Base-by-base conservation (phyloP, 164 flowering plant species). In the Umbellularia californica region DNA sequence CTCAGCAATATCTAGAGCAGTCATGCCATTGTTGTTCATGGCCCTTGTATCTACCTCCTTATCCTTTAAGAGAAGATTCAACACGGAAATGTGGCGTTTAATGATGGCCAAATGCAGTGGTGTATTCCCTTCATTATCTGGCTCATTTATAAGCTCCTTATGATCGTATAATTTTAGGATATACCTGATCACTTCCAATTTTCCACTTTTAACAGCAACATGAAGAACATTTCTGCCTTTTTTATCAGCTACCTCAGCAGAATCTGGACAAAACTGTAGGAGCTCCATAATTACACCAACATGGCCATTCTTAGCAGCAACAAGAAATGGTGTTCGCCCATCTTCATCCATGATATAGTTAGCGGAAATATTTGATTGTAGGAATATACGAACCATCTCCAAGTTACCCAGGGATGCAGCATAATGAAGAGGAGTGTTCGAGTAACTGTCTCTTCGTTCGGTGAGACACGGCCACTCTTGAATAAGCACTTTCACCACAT, bases 21-120 rank as follows among this genome's bases (percentile, higher is more conserved):
- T 79, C 41, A 73, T 24, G 15, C 79, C 79, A 13, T 73, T 51
- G 12, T 70, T 47, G 24, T 79, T 76, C 50, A 58, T 50, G 2
- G 68, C 50, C 14, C 50, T 55, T 68, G 70, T 50, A 58, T 70
- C 52, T 10, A 76, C 71, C 22, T 50, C 55, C 5, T 58, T 17
- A 58, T 69, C 28, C 66, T 66, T 24, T 11, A 55, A 50, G n/a
- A 79, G 73, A 14, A 60, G 52, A 23, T 70, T 24, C n/a, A 76
- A 71, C 11, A 76, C 58, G 52, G 35, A 22, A 1, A 70, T 73
- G 64, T 72, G 70, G 69, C 63, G 70, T 35, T 65, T 23, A 28
- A 76, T 72, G n/a, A 72, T 65, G 23, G 81, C 77, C 73, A 72
- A 63, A 65, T 75, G 81, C 74, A 79, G 47, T n/a, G 81, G 78